phyloP scores from a whole-genome alignment of 169 alveolate genomes.

The Plasmodium chabaudi region DNA sequence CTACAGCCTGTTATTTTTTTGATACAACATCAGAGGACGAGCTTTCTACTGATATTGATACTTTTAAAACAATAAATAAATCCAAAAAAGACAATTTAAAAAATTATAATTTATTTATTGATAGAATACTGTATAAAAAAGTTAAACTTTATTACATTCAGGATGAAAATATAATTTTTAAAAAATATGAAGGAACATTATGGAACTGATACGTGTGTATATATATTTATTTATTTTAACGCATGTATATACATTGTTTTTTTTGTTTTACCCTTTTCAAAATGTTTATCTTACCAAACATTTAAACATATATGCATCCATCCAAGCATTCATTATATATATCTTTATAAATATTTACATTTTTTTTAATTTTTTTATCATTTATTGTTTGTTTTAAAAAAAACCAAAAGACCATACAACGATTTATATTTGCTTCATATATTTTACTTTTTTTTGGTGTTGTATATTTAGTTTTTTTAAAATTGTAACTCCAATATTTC shows the following conservation, averaged over 20 bases:
- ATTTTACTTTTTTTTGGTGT: too few relatives aligned
- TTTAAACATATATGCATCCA: too few relatives aligned
- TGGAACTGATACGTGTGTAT: slow-evolving; percentile 34
- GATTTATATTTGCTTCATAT: too few relatives aligned
- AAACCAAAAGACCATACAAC: too few relatives aligned
- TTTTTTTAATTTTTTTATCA: too few relatives aligned
- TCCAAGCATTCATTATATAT: too few relatives aligned
- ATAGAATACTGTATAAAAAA: slow-evolving; percentile 60
- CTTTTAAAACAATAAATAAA: not conserved
- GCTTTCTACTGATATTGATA: slow-evolving; percentile 21
- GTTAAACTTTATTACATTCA: slow-evolving; percentile 42
- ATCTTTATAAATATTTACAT: too few relatives aligned
- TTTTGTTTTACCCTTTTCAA: too few relatives aligned
- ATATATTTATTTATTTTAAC: not conserved
- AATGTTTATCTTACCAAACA: too few relatives aligned
- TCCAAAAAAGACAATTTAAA: not conserved
- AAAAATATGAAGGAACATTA: slow-evolving; percentile 53
- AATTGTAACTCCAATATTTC: too few relatives aligned
- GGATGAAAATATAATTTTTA: slow-evolving; percentile 59
- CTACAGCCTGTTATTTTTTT: slow-evolving; percentile 20
- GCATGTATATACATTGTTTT: not conserved
- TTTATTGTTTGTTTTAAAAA: too few relatives aligned
- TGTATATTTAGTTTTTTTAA: too few relatives aligned
- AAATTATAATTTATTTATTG: slow-evolving; percentile 17
- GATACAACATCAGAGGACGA: slow-evolving; percentile 36